Base-by-base conservation (phyloP, 139 green algal species). In the Diplosphaera chodatii region DNA sequence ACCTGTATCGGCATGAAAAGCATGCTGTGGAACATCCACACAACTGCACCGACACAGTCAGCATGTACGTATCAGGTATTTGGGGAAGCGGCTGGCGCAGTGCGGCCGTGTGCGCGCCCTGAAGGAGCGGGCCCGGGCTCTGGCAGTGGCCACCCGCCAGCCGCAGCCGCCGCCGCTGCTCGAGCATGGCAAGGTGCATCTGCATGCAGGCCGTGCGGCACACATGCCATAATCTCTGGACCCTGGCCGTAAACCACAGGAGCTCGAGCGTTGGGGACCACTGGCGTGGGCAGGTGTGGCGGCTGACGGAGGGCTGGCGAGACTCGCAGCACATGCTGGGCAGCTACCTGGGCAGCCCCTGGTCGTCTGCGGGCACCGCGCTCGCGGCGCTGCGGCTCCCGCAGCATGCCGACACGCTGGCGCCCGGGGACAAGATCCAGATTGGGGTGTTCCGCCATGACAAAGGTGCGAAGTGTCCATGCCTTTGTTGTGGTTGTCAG, bases 251-350 rank as follows among this genome's bases (percentile, higher is more conserved):
- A n/a, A n/a, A n/a, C n/a, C n/a, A n/a, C n/a, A n/a, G n/a, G n/a
- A n/a, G n/a, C n/a, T n/a, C n/a, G n/a, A n/a, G n/a, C n/a, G n/a
- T n/a, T n/a, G n/a, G n/a, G n/a, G n/a, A n/a, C n/a, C n/a, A n/a
- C n/a, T n/a, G n/a, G n/a, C n/a, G n/a, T n/a, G n/a, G n/a, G n/a
- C 48, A 71, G 68, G 68, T 72, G 20, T 59, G 68, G 41, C 40
- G 68, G 10, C 22, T 72, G 18, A 66, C 68, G 13, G 48, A 65
- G 25, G 68, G 68, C 40, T 55, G 28, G n/a, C 68, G 63, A 27
- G 48, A 72, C 30, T 33, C 63, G 63, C 68, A 72, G 22, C 63
- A 66, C 27, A n/a, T 65, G 27, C 41, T 72, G 41, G 68, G 68
- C 16, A 48, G 32, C 0, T 72, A 72, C 6, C 37, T n/a, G 25